Evolutionary conservation across 2,329 filamentous ascomycete species (phyloP).

Genomic region (Sporothrix brunneoviolacea): DNA sequence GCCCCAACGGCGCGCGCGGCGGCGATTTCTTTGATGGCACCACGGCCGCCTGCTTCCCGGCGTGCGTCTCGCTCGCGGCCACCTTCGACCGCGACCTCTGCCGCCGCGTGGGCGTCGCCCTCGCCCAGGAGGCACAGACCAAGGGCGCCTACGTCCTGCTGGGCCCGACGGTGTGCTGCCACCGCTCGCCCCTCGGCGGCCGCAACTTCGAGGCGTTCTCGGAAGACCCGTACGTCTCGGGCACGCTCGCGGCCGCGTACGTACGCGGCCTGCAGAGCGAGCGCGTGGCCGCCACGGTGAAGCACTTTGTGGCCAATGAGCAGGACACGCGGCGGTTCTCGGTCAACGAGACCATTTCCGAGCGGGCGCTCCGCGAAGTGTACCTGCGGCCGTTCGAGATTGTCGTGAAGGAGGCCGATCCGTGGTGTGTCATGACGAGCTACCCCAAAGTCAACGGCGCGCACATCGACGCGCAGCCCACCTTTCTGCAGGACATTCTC

Average conservation of each 20-base stretch:
- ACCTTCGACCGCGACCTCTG: constrained; percentile 52
- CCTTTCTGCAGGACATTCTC: constrained; percentile 6
- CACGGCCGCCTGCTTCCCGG: constrained; percentile 3
- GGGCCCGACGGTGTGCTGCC: constrained; percentile 56
- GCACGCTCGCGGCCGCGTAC: constrained; percentile 24
- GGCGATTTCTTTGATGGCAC: neutral
- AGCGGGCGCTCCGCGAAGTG: constrained; percentile 54
- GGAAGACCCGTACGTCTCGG: constrained; percentile 36
- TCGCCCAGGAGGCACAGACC: constrained; percentile 50
- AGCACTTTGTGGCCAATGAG: constrained; percentile 38
- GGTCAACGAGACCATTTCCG: constrained; percentile 39
- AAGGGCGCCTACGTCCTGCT: constrained; percentile 54
- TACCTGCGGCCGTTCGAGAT: constrained; percentile 60
- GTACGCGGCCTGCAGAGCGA: constrained; percentile 28
- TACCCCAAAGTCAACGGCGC: constrained; percentile 46
- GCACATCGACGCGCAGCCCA: constrained; percentile 10
- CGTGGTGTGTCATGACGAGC: constrained; percentile 51
- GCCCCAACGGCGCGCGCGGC: neutral
- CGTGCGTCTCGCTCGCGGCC: constrained; percentile 33
- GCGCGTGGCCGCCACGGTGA: constrained; percentile 27
- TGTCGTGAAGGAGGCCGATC: constrained; percentile 48
- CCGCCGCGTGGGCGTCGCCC: constrained; percentile 43
- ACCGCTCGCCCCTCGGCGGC: constrained; percentile 54
- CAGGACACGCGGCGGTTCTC: constrained; percentile 43
- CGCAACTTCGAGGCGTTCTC: constrained; percentile 59